Evolutionary conservation across 139 green algal genomes (phyloP), one percentile per base, ranked within the genome.

Genomic region (Chlorella sorokiniana): DNA sequence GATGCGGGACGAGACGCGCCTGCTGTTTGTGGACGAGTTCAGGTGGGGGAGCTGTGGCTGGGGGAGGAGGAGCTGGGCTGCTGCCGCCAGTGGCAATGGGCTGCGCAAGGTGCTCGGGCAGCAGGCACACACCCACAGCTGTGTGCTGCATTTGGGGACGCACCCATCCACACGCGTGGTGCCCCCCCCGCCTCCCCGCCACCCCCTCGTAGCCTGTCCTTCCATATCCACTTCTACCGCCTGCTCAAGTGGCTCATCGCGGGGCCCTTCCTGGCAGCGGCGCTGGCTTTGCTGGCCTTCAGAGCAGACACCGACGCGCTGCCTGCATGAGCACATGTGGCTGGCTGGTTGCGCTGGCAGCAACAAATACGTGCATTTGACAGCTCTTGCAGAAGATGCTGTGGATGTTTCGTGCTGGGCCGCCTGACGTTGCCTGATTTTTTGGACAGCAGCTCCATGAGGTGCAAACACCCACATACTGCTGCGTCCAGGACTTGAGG

Each of bases 191-290:
- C 33, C 67, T 37, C 67, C 10, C 42, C 52, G 5, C 11, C 44
- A 9, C 68, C 3, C 40, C 68, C 44, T 22, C 22, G 70, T 44
- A 74, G 87, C 40, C 82, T 98, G 35, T 95, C 91, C 72, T 99
- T 99, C 89, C 95, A 99, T 90, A 90, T 98, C 69, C 91, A 97
- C 86, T 98, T 94, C 87, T 93, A 98, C 85, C 93, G 93, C 40
- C 79, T 96, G 61, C 81, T 97, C 25, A 97, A 94, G 84, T 93
- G 89, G 89, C 69, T 93, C 64, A 81, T 95, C 48, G 88, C 78
- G 0, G 40, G 89, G 29, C 93, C 93, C 10, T 89, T 96, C 48
- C 44, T 88, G 71, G 78, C 65, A 1, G 54, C 42, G 31, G 85
- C 79, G 23, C n/a, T 82, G 7, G 84, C 82, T 23, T 48, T 90